Evolutionary conservation across 352 stramenopile species (phyloP).

Genomic region (Pythium graminicola): DNA sequence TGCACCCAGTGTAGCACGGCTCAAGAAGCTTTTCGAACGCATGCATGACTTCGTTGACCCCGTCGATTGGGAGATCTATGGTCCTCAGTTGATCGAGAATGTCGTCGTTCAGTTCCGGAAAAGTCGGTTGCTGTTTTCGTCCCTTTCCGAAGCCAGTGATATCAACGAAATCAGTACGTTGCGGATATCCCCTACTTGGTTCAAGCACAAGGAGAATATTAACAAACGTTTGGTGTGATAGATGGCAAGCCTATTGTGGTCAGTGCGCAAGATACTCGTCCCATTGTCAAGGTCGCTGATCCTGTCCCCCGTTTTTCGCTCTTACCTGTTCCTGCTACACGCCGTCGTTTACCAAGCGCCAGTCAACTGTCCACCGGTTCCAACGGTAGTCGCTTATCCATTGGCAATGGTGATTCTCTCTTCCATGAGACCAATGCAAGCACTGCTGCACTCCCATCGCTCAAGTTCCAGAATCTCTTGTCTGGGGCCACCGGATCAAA

Average conservation of each 20-base stretch:
- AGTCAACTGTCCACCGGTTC: slow-evolving; percentile 6
- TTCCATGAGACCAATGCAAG: slow-evolving; percentile 19
- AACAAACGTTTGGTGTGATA: slow-evolving; percentile 21
- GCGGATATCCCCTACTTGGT: too few relatives aligned
- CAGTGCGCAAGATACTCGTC: slow-evolving; percentile 55
- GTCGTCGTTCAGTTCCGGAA: slow-evolving; percentile 83
- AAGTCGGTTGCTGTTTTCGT: slow-evolving; percentile 80
- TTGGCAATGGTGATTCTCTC: slow-evolving; percentile 13
- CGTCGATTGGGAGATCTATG: slow-evolving; percentile 87
- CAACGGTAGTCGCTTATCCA: not conserved
- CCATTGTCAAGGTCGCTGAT: slow-evolving; percentile 62
- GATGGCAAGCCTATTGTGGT: slow-evolving; percentile 72
- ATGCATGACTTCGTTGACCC: slow-evolving; percentile 83
- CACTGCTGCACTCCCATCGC: slow-evolving; percentile 24
- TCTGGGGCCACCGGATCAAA: not conserved
- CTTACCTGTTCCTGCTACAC: slow-evolving; percentile 56
- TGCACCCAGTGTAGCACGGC: slow-evolving; percentile 40
- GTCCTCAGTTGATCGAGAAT: slow-evolving; percentile 77
- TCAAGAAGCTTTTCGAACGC: slow-evolving; percentile 62
- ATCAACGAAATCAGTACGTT: slow-evolving; percentile 82
- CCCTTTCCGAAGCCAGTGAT: slow-evolving; percentile 71
- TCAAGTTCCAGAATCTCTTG: slow-evolving; percentile 43
- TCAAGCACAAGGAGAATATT: not conserved
- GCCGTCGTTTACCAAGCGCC: slow-evolving; percentile 42
- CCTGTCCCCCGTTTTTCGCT: slow-evolving; percentile 76